Conservation (phyloP, 139 green algal genomes). For the Haematococcus lacustris region DNA sequence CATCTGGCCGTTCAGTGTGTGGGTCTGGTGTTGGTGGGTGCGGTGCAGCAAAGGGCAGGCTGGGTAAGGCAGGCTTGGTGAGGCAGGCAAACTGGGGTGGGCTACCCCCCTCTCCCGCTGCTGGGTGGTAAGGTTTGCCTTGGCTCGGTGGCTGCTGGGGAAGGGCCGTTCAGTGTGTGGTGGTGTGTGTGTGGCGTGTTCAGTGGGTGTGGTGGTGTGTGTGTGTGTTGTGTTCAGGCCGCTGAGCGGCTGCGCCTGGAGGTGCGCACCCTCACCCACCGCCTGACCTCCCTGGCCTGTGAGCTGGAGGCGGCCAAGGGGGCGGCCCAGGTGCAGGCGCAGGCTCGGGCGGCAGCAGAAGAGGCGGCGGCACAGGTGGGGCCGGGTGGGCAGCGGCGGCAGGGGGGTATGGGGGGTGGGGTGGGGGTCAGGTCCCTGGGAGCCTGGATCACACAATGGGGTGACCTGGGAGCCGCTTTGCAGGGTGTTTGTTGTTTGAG, state of each 20-base stretch:
- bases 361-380: conserved; percentile 20
- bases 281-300: neutral
- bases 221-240: conserved; percentile 16
- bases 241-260: conserved; percentile 31
- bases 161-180: neutral
- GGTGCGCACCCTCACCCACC: conserved; percentile 10
- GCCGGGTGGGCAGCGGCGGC: conserved; percentile 7
- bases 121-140: neutral
- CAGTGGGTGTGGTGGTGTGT: neutral
- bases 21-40: no score
- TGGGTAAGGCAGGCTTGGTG: no score
- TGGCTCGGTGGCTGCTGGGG: neutral
- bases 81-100: no score
- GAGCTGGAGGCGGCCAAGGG: conserved; percentile 20
- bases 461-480: no score
- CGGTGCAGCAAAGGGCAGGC: no score
- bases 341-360: conserved; percentile 8
- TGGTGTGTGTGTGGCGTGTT: neutral
- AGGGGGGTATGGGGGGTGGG: neutral
- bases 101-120: no score
- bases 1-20: no score
- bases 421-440: conserved; percentile 13
- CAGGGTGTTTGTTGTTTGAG: no score
- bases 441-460: no score
- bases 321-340: conserved; percentile 11